These are phyloP conservation scores for Penicillium olsonii DNA, from an alignment of 2,329 filamentous ascomycete species.

Conservation along the genomic window DNA sequence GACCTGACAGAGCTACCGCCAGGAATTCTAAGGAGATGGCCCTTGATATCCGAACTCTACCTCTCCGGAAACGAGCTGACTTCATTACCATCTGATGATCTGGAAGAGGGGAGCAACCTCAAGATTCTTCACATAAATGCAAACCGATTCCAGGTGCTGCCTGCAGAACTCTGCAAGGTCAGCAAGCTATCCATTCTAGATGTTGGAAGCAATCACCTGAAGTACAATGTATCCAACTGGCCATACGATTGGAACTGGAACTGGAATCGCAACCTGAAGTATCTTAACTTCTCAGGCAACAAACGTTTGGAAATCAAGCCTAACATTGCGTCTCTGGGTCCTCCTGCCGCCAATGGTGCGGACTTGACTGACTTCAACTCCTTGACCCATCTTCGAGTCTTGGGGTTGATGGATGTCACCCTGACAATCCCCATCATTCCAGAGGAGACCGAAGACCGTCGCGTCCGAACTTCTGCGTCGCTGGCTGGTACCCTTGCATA, in stretches of 20 bases:
- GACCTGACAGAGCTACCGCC: constrained; percentile 89
- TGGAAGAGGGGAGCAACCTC: constrained; percentile 84
- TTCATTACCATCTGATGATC: constrained; percentile 85
- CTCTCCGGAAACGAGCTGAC: constrained; percentile 93
- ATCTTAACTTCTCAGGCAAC: constrained; percentile 94
- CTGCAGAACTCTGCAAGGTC: constrained; percentile 91
- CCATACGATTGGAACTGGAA: constrained; percentile 99
- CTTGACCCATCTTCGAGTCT: constrained; percentile 76
- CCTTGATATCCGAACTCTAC: constrained; percentile 86
- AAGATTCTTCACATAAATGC: constrained; percentile 93
- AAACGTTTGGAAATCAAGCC: constrained; percentile 89
- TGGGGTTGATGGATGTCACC: constrained; percentile 97
- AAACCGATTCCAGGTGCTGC: constrained; percentile 96
- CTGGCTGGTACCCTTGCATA: constrained; percentile 88
- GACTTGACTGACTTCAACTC: constrained; percentile 89
- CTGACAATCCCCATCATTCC: constrained; percentile 90
- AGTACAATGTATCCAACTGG: constrained; percentile 99
- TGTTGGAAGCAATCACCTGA: constrained; percentile 90
- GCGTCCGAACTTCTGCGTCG: constrained; percentile 96
- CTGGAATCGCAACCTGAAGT: constrained; percentile 91
- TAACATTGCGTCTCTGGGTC: constrained; percentile 58
- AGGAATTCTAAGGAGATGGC: constrained; percentile 84
- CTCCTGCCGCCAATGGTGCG: constrained; percentile 57
- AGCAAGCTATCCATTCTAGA: constrained; percentile 89
- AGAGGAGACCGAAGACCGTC: constrained; percentile 90